These are phyloP conservation scores for Termitomyces sp. DNA, from an alignment of 768 basidiomycete genomes.

Conservation along the genomic window DNA sequence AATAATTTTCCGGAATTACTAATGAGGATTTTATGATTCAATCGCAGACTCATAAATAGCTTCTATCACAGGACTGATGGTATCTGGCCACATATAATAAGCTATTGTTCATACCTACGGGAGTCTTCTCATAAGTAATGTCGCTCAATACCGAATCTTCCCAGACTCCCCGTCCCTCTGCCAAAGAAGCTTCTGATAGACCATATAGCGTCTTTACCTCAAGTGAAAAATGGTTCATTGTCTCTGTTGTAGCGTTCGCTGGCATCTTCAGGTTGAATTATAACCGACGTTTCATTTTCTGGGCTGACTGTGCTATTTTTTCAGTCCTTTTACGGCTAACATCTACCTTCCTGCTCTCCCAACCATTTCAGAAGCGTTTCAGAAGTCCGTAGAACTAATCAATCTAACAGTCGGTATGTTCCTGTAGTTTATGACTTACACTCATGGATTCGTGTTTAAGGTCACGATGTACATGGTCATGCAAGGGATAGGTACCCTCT, in stretches of 20 bases:
- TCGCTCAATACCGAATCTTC: background rate
- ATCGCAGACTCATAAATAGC: too few relatives aligned
- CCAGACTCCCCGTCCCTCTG: background rate
- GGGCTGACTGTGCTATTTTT: background rate
- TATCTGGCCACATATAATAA: too few relatives aligned
- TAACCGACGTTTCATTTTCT: background rate
- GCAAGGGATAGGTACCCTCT: conserved; percentile 48
- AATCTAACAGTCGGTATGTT: conserved; percentile 61
- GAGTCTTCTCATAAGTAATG: background rate
- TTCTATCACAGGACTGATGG: too few relatives aligned
- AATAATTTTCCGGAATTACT: too few relatives aligned
- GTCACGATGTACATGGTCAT: conserved; percentile 70
- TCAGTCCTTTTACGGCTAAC: conserved; percentile 43
- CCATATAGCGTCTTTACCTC: conserved; percentile 45
- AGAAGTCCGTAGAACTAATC: conserved; percentile 64
- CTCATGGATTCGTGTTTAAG: conserved; percentile 18
- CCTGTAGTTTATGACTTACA: conserved; percentile 5
- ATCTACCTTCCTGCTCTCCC: conserved; percentile 83
- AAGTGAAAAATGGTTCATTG: conserved; percentile 66
- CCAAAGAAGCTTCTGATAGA: background rate
- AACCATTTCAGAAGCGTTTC: conserved; percentile 53
- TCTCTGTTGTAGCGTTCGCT: conserved; percentile 50
- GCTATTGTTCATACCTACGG: background rate
- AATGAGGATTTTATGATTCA: too few relatives aligned
- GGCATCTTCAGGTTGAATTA: conserved; percentile 54